Evolutionary conservation across 352 stramenopile genomes (phyloP).

Genomic region (Ophiocytium majus): DNA sequence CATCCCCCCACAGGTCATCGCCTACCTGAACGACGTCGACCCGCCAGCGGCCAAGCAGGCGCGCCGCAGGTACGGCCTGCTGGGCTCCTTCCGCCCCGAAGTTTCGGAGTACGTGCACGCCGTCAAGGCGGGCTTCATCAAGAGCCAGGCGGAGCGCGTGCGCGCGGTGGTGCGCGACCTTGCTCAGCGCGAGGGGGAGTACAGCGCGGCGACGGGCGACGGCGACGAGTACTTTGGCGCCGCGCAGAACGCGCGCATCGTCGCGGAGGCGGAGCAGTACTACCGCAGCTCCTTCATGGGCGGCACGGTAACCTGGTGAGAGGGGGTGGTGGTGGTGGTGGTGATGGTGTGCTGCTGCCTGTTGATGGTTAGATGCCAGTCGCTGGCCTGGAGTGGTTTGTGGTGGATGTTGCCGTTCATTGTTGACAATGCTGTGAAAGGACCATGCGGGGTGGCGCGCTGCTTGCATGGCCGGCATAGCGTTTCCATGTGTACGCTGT

Average conservation of each 20-base stretch:
- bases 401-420: too few relatives aligned
- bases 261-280: slow-evolving; percentile 17
- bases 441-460: too few relatives aligned
- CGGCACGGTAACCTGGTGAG: slow-evolving; percentile 3
- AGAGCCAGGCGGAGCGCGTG: slow-evolving; percentile 2
- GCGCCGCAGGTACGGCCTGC: not conserved
- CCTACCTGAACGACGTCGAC: slow-evolving; percentile 17
- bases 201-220: not conserved
- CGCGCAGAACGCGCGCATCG: slow-evolving; percentile 17
- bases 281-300: slow-evolving; percentile 20
- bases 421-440: too few relatives aligned
- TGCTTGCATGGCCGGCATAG: too few relatives aligned
- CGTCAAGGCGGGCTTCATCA: not conserved
- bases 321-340: too few relatives aligned
- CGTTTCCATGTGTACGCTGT: too few relatives aligned
- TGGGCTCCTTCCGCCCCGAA: slow-evolving; percentile 14
- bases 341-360: too few relatives aligned
- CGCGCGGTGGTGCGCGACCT: not conserved
- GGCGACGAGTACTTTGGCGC: slow-evolving; percentile 12
- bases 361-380: too few relatives aligned
- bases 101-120: slow-evolving; percentile 2
- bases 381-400: too few relatives aligned
- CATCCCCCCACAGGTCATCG: slow-evolving; percentile 20
- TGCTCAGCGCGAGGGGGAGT: not conserved
- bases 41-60: not conserved